Base-by-base conservation (phyloP, 164 flowering plant genomes). In the Macadamia integrifolia region DNA sequence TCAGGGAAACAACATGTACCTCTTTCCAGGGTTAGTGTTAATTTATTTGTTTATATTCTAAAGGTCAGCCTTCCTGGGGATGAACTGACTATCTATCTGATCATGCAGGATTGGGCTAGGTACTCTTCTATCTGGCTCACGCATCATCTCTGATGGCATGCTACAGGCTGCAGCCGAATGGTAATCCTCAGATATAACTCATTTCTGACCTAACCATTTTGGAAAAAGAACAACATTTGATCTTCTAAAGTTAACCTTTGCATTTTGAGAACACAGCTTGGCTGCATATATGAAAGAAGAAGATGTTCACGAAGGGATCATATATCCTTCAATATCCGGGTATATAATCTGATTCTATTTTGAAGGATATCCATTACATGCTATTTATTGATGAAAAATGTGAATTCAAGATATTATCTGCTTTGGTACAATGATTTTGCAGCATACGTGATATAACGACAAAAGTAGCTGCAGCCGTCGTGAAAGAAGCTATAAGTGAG, bases 1-100 rank as follows among this genome's bases (percentile, higher is more conserved):
- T 82, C 98, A 94, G 71, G 98, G 95, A 72, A 93, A 93, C 81
- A 94, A 92, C 81, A 94, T 94, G 98, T 94, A 88, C 75, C 95
- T 92, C 42, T 94, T 92, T 69, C 97, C 98, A 17, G 98, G 98
- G 98, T 93, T 9, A 80, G 96, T 86, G 61, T 6, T 48, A 35
- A 29, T 57, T 60, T 1, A 46, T 46, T 46, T 46, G 1, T 46
- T 46, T 46, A 35, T 35, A 35, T 35, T 35, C 40, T 2, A 5
- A 35, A 35, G 40, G 40, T 35, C 40, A 35, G 40, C 40, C 3
- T 35, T 35, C 40, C 40, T 35, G 40, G 40, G 40, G 3, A 35
- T 35, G 40, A 35, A 28, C 42, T 56, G 44, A 67, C 56, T 13
- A 46, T 57, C 32, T 56, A 15, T 64, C 53, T 73, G 9, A 60